Conservation (phyloP, 2,329 filamentous ascomycete species). For the Xylaria hypoxylon region DNA sequence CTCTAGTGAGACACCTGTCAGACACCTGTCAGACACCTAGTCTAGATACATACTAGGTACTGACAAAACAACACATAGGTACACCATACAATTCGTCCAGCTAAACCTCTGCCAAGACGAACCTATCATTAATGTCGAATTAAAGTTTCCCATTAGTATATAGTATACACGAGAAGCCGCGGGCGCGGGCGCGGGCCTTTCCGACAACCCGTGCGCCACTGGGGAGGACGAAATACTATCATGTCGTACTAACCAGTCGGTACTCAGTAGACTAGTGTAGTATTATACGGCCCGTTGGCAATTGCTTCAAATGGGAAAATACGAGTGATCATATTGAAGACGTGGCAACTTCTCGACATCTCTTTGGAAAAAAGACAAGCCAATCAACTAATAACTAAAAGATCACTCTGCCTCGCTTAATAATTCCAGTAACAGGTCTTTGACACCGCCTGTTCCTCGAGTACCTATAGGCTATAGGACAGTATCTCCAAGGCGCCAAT, state of each 20-base stretch:
- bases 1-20: too few relatives aligned
- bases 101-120: constrained; percentile 10
- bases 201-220: constrained; percentile 34
- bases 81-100: constrained; percentile 1
- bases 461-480: too few relatives aligned
- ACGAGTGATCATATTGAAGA: constrained; percentile 24
- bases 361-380: neutral
- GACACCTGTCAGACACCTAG: too few relatives aligned
- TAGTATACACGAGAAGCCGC: constrained; percentile 6
- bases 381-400: neutral
- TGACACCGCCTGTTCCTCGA: constrained; percentile 33
- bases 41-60: neutral
- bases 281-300: neutral
- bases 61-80: neutral
- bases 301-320: constrained; percentile 3
- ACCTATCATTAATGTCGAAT: constrained; percentile 27
- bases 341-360: constrained; percentile 20
- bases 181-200: constrained; percentile 32
- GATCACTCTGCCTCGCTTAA: constrained; percentile 22
- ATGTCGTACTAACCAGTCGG: constrained; percentile 8
- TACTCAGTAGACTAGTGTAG: too few relatives aligned
- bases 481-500: neutral
- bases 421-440: neutral
- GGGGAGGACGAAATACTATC: constrained; percentile 3
- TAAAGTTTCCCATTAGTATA: constrained; percentile 27